phyloP scores from a whole-genome alignment of 1,139 yeast species.

The Meyerozyma athensensis region DNA sequence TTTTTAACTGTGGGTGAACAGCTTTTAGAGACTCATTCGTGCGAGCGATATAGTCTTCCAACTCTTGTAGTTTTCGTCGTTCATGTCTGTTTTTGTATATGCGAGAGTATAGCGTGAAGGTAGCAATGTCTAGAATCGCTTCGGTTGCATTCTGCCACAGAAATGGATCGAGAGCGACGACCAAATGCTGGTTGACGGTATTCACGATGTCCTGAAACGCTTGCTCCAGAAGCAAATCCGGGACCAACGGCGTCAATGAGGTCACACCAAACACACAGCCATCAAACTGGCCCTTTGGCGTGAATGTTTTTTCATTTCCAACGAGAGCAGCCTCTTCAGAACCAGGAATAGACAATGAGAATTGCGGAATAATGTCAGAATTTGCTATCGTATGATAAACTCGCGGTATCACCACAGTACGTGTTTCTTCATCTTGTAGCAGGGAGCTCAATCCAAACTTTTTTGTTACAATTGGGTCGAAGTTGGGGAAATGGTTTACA shows the following conservation, averaged over 20 bases:
- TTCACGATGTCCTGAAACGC: slow-evolving; percentile 40
- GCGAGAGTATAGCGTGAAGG: slow-evolving; percentile 31
- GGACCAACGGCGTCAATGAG: slow-evolving; percentile 52
- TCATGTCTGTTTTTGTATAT: slow-evolving; percentile 19
- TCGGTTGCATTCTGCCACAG: slow-evolving; percentile 33
- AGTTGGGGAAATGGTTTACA: slow-evolving; percentile 62
- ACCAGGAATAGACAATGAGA: slow-evolving; percentile 58
- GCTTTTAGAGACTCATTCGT: slow-evolving; percentile 7
- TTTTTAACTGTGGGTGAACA: slow-evolving; percentile 15
- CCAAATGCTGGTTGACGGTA: slow-evolving; percentile 41
- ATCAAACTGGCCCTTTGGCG: slow-evolving; percentile 34
- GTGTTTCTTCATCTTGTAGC: slow-evolving; percentile 28
- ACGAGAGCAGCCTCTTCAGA: slow-evolving; percentile 57
- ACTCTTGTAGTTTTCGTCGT: slow-evolving; percentile 23
- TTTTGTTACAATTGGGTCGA: no score
- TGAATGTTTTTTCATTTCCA: slow-evolving; percentile 20
- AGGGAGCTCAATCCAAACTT: no score
- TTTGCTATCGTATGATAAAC: slow-evolving; percentile 25
- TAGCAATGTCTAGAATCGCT: slow-evolving; percentile 41
- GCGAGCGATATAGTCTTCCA: slow-evolving; percentile 43
- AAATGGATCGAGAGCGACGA: slow-evolving; percentile 37
- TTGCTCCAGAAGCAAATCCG: slow-evolving; percentile 27
- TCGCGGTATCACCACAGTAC: slow-evolving; percentile 65
- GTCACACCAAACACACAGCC: slow-evolving; percentile 46
- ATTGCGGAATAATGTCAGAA: slow-evolving; percentile 50